phyloP scores from a whole-genome alignment of 139 green algal species.

The Parachlorella kessleri region DNA sequence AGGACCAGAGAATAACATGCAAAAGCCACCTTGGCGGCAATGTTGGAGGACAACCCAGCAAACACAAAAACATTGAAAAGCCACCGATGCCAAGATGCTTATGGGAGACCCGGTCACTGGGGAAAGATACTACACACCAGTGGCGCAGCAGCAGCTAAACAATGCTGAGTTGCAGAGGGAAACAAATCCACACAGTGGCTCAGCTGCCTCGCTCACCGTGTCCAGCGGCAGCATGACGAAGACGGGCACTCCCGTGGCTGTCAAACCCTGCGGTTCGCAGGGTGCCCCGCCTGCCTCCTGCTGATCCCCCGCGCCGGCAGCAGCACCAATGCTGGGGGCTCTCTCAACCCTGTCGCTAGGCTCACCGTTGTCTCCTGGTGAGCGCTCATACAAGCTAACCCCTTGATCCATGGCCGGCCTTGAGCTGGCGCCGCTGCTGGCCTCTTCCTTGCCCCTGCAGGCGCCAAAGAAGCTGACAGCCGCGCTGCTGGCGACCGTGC shows the following conservation, averaged over 20 bases:
- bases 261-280: background rate
- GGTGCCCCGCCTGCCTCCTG: background rate
- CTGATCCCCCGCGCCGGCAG: background rate
- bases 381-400: background rate
- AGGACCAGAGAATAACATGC: background rate
- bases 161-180: background rate
- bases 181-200: too few relatives aligned
- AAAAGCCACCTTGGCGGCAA: background rate
- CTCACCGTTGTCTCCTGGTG: background rate
- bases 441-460: background rate
- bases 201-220: constrained; percentile 62
- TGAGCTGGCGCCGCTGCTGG: too few relatives aligned
- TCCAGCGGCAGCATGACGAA: constrained; percentile 95
- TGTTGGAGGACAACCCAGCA: background rate
- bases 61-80: background rate
- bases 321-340: background rate
- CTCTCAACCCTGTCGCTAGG: background rate
- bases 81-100: background rate
- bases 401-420: background rate
- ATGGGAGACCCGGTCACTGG: background rate
- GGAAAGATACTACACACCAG: background rate
- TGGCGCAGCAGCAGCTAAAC: background rate
- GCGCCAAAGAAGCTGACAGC: background rate
- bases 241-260: constrained; percentile 46
- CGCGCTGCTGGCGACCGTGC: background rate